Conservation (phyloP, 331 rosid genomes). For the Malus hybrid region DNA sequence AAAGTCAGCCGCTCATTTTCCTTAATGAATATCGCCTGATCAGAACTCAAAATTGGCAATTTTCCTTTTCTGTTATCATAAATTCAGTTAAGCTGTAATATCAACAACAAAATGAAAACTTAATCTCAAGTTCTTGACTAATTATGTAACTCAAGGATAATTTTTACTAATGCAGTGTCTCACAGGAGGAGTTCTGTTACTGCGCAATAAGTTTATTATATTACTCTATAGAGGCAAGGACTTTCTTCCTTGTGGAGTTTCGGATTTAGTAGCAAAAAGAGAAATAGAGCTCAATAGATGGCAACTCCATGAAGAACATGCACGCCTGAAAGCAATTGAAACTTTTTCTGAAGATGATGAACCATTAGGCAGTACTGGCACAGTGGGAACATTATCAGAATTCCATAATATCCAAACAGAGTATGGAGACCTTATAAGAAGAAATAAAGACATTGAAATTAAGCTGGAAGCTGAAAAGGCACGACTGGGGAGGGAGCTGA, state of each 20-base stretch:
- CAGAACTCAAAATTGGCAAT: not conserved
- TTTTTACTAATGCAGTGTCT: slow-evolving; percentile 52
- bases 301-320: slow-evolving; percentile 55
- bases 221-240: slow-evolving; percentile 82
- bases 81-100: not conserved
- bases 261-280: slow-evolving; percentile 48
- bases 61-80: not conserved
- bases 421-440: slow-evolving; percentile 20
- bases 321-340: slow-evolving; percentile 50
- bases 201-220: slow-evolving; percentile 67
- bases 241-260: slow-evolving; percentile 57
- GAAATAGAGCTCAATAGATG: slow-evolving; percentile 53
- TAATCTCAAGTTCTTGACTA: not conserved
- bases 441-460: slow-evolving; percentile 32
- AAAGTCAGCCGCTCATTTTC: not conserved
- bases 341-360: slow-evolving; percentile 31
- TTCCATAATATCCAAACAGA: slow-evolving; percentile 38
- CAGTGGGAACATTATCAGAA: slow-evolving; percentile 67
- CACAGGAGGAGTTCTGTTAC: slow-evolving; percentile 73
- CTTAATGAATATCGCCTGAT: not conserved
- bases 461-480: slow-evolving; percentile 52
- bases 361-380: slow-evolving; percentile 18
- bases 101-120: not conserved
- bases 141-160: slow-evolving; percentile 5
- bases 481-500: slow-evolving; percentile 45